phyloP scores from a whole-genome alignment of 148 eudicot species.

The Mesembryanthemum crystallinum region DNA sequence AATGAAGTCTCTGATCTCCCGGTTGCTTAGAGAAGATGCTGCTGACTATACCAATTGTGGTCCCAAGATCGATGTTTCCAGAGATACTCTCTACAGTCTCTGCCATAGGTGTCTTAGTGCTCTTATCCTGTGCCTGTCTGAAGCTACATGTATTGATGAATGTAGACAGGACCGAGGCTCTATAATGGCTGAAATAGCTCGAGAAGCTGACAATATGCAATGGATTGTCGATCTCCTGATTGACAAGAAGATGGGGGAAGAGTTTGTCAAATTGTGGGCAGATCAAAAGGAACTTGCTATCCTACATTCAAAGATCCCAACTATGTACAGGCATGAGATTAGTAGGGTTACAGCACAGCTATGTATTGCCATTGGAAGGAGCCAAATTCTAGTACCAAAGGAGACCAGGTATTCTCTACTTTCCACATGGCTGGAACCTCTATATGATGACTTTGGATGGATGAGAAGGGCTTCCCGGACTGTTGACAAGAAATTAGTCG shows the following conservation, averaged over 20 bases:
- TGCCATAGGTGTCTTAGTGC: slow-evolving; percentile 87
- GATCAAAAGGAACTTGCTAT: slow-evolving; percentile 78
- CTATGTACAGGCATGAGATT: slow-evolving; percentile 82
- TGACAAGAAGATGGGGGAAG: slow-evolving; percentile 67
- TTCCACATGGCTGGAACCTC: slow-evolving; percentile 83
- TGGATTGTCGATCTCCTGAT: slow-evolving; percentile 81
- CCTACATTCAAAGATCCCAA: slow-evolving; percentile 84
- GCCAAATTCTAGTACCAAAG: slow-evolving; percentile 66
- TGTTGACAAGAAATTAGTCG: slow-evolving; percentile 69
- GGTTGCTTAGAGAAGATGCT: slow-evolving; percentile 64
- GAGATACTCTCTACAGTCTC: slow-evolving; percentile 60
- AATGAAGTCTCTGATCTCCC: slow-evolving; percentile 64
- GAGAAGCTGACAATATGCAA: slow-evolving; percentile 90
- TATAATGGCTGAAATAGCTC: slow-evolving; percentile 75
- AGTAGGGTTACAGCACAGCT: slow-evolving; percentile 85
- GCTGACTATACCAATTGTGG: slow-evolving; percentile 25
- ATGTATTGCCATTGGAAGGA: slow-evolving; percentile 81
- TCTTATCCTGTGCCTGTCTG: slow-evolving; percentile 72
- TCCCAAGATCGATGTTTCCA: slow-evolving; percentile 56
- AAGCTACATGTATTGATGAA: slow-evolving; percentile 67
- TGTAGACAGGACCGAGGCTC: slow-evolving; percentile 56
- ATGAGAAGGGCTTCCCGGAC: slow-evolving; percentile 68
- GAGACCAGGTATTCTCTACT: slow-evolving; percentile 68
- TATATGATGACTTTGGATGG: slow-evolving; percentile 88
- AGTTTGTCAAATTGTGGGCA: slow-evolving; percentile 83